phyloP scores from a whole-genome alignment of 2,329 filamentous ascomycete species.

The Trichoderma guizhouense region DNA sequence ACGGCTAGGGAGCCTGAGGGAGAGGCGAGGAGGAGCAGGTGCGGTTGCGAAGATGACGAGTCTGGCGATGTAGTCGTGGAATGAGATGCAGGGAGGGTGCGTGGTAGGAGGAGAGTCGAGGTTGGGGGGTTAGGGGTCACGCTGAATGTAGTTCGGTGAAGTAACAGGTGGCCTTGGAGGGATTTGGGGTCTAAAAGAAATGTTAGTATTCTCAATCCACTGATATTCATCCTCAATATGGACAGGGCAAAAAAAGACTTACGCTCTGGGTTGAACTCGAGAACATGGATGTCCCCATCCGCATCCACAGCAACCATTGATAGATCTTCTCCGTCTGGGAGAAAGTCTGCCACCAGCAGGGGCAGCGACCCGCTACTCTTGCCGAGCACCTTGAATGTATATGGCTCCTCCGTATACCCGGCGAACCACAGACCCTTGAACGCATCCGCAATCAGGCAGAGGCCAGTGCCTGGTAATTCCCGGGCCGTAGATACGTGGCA shows the following conservation, averaged over 20 bases:
- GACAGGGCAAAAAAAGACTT: constrained; percentile 36
- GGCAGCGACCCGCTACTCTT: constrained; percentile 79
- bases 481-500: constrained; percentile 87
- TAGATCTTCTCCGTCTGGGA: constrained; percentile 80
- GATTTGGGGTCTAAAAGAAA: constrained; percentile 79
- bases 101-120: constrained; percentile 71
- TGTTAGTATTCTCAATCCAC: not conserved
- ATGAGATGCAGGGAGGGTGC: constrained; percentile 48
- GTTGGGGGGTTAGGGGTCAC: constrained; percentile 75
- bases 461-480: constrained; percentile 75
- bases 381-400: constrained; percentile 89
- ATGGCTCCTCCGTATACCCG: constrained; percentile 94
- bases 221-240: not conserved
- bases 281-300: constrained; percentile 79
- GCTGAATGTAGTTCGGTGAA: constrained; percentile 86
- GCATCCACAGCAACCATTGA: constrained; percentile 80
- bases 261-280: constrained; percentile 96
- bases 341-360: constrained; percentile 77
- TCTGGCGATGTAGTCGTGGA: constrained; percentile 27
- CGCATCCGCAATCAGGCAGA: constrained; percentile 84
- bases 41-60: constrained; percentile 27
- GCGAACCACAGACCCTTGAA: constrained; percentile 95
- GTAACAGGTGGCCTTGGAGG: constrained; percentile 79
- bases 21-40: constrained; percentile 65
- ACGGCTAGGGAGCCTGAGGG: constrained; percentile 73